Evolutionary conservation across 441 rosid species (phyloP).

Genomic region (Syzygium malaccense): DNA sequence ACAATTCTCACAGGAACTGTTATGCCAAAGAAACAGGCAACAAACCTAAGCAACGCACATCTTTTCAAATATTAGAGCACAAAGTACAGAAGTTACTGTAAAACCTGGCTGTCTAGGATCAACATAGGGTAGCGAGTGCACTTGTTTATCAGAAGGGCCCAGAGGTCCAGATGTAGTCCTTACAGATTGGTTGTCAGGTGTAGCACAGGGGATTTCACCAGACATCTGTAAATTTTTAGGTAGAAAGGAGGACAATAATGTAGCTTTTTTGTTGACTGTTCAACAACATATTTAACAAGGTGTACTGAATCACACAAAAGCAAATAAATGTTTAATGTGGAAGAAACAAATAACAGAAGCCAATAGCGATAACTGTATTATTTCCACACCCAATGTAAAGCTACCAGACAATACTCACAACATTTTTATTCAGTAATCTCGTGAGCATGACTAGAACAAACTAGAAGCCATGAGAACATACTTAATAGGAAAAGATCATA

Average conservation of each 20-base stretch:
- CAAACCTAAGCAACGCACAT: neutral
- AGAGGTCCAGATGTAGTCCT: constrained; percentile 98
- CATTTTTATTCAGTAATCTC: neutral
- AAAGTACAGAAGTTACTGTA: constrained; percentile 1
- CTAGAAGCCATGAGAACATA: neutral
- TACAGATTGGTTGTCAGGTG: constrained; percentile 83
- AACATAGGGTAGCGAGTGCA: constrained; percentile 65
- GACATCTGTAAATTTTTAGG: constrained; percentile 47
- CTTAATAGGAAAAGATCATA: neutral
- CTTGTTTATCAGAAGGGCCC: constrained; percentile 76
- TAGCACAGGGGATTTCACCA: constrained; percentile 80
- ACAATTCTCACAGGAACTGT: constrained; percentile 93
- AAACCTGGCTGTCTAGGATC: constrained; percentile 98
- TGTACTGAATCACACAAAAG: neutral
- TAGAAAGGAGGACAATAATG: neutral
- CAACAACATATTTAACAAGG: neutral
- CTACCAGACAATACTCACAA: neutral
- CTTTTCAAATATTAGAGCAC: neutral
- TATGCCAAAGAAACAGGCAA: neutral
- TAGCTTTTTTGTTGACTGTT: neutral
- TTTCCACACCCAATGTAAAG: neutral
- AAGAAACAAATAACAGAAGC: neutral
- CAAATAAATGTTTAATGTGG: neutral
- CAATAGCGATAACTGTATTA: neutral
- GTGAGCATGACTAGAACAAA: neutral